Conservation (phyloP, 768 basidiomycete species). For the Leccinum ochraceum region DNA sequence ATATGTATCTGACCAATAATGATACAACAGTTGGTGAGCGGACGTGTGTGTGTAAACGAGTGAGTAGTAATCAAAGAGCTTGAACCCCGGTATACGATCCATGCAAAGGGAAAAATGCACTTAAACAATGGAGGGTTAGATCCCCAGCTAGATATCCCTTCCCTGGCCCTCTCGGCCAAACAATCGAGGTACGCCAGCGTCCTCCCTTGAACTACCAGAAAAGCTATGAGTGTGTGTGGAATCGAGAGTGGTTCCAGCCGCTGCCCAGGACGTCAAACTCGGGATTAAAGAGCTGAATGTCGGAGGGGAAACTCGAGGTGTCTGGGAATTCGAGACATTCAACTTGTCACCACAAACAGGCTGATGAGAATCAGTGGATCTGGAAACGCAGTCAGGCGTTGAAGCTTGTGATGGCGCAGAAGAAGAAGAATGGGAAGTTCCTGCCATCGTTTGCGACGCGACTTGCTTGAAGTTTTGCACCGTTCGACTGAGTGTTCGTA, state of each 20-base stretch:
- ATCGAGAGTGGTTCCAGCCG: conserved; percentile 27
- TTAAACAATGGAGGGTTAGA: conserved; percentile 3
- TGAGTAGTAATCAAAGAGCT: conserved; percentile 3
- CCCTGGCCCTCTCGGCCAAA: conserved; percentile 29
- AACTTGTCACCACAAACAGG: conserved; percentile 3
- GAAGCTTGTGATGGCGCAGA: conserved; percentile 12
- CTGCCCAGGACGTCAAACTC: conserved; percentile 37
- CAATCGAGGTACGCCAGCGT: conserved; percentile 24
- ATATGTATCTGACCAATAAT: not conserved
- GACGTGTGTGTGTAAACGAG: not conserved
- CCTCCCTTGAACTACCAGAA: conserved; percentile 16
- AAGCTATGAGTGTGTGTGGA: conserved; percentile 12
- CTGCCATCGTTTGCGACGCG: conserved; percentile 32
- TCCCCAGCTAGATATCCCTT: conserved; percentile 23
- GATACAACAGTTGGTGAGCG: conserved; percentile 13
- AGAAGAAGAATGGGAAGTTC: conserved; percentile 11
- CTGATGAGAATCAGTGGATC: conserved; percentile 3
- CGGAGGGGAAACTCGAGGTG: conserved; percentile 24
- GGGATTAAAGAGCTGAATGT: conserved; percentile 33
- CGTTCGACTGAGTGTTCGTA: conserved; percentile 54
- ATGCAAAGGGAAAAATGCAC: not conserved
- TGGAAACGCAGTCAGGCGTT: conserved; percentile 8
- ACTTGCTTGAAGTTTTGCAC: conserved; percentile 49
- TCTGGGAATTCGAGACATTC: conserved; percentile 21
- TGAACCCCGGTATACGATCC: conserved; percentile 1